Evolutionary conservation across 768 basidiomycete species (phyloP).

Genomic region (Pleurotus tuoliensis): DNA sequence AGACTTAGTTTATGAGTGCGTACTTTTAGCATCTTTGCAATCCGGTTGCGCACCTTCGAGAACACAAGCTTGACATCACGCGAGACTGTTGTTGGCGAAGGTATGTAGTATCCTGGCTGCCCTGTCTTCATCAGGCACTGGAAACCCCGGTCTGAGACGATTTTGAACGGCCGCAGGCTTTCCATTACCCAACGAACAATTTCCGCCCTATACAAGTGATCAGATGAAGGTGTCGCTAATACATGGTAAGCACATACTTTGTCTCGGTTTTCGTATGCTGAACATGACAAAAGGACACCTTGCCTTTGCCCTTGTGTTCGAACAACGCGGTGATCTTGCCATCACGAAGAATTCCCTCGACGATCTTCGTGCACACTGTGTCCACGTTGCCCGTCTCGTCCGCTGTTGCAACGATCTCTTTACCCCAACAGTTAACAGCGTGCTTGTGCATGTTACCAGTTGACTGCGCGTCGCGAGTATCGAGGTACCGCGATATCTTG

Average conservation of each 20-base stretch:
- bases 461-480: constrained; percentile 18
- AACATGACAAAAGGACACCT: constrained; percentile 26
- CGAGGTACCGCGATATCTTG: constrained; percentile 14
- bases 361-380: not conserved
- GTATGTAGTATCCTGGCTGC: constrained; percentile 28
- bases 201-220: constrained; percentile 17
- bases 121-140: constrained; percentile 28
- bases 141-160: constrained; percentile 28
- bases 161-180: constrained; percentile 26
- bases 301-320: constrained; percentile 21
- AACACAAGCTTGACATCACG: constrained; percentile 28
- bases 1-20: no score
- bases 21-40: constrained; percentile 23
- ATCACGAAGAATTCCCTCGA: not conserved
- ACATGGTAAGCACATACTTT: constrained; percentile 13
- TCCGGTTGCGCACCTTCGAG: constrained; percentile 7
- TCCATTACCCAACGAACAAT: constrained; percentile 32
- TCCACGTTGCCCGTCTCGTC: constrained; percentile 1
- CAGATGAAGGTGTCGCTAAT: no score
- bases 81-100: constrained; percentile 26
- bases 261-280: constrained; percentile 22
- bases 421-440: constrained; percentile 25
- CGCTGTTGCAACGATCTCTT: constrained; percentile 18
- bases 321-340: constrained; percentile 24
- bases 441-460: constrained; percentile 28